Conservation (phyloP, 768 basidiomycete species). For the Mycena crocata region DNA sequence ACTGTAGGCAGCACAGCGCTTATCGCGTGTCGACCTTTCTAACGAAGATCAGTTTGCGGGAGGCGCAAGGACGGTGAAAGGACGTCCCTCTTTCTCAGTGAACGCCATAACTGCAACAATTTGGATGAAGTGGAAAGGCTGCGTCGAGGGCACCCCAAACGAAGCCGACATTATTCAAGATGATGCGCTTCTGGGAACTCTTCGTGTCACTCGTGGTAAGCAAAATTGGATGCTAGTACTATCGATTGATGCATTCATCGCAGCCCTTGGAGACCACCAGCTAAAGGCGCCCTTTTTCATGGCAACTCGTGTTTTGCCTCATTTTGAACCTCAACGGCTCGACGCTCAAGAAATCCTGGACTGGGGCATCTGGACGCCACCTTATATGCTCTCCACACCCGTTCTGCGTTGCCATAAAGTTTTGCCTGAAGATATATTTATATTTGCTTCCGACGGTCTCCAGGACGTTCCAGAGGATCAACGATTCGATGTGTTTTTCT, state of each 20-base stretch:
- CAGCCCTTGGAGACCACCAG: slow-evolving; percentile 20
- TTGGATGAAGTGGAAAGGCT: slow-evolving; percentile 41
- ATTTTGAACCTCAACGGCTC: slow-evolving; percentile 8
- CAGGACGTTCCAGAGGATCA: background rate
- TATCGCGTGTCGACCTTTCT: slow-evolving; percentile 35
- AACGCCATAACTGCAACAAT: slow-evolving; percentile 46
- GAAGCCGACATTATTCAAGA: slow-evolving; percentile 27
- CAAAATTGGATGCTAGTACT: background rate
- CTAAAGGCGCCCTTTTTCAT: slow-evolving; percentile 17
- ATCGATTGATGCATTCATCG: background rate
- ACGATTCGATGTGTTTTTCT: background rate
- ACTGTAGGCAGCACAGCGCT: slow-evolving; percentile 43
- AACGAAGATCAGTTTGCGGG: slow-evolving; percentile 37
- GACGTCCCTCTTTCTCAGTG: slow-evolving; percentile 37
- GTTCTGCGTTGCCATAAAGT: slow-evolving; percentile 6
- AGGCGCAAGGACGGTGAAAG: slow-evolving; percentile 36
- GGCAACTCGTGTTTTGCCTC: slow-evolving; percentile 1
- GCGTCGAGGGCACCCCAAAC: slow-evolving; percentile 43
- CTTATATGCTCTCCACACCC: background rate
- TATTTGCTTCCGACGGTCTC: slow-evolving; percentile 22
- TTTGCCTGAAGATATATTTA: slow-evolving; percentile 1
- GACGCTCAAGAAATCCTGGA: background rate
- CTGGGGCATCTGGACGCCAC: background rate
- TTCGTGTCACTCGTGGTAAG: slow-evolving; percentile 11
- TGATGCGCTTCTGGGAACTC: background rate